Percentiles rank a stretch among this genome's conserved stretches.
Conservation (phyloP, 805 yeast species). For the Hanseniaspora hatyaiensis region DNA sequence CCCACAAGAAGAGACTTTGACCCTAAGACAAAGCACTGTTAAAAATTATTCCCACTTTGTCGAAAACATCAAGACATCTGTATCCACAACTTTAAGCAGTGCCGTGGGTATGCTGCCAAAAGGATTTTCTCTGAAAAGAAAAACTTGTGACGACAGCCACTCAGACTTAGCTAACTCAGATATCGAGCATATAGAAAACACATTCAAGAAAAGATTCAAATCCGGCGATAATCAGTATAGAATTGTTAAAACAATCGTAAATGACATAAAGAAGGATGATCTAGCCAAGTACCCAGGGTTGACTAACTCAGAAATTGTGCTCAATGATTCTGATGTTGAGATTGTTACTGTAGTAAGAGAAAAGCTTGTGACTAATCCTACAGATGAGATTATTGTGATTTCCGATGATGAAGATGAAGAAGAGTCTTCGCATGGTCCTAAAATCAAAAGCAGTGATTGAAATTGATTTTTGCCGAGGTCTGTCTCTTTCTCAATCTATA, state of each 20-base stretch:
- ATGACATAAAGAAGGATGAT: conserved; percentile 3
- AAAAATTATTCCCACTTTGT: background rate
- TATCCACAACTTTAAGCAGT: background rate
- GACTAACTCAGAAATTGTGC: background rate
- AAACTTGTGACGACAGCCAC: background rate
- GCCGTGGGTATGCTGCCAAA: background rate
- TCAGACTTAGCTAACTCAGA: background rate
- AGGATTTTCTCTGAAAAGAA: background rate
- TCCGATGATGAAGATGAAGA: conserved; percentile 7
- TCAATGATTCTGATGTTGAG: background rate
- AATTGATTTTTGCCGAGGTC: background rate
- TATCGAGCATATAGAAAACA: background rate
- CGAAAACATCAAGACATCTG: background rate
- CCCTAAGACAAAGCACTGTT: background rate
- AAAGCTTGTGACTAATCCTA: conserved; percentile 6
- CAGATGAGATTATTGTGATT: conserved; percentile 13
- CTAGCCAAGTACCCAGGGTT: conserved; percentile 4
- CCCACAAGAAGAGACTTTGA: conserved; percentile 1
- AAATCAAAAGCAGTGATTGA: too few species aligned
- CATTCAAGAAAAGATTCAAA: conserved; percentile 14
- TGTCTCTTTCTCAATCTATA: too few species aligned
- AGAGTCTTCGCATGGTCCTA: too few species aligned
- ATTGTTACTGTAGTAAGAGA: conserved; percentile 5
- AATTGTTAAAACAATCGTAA: conserved; percentile 9
- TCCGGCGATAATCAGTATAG: conserved; percentile 4